A percentile compares a stretch with the other conserved stretches of the same genome.
Conservation (phyloP, 257 asterid genomes). For the Capsicum rhomboideum region DNA sequence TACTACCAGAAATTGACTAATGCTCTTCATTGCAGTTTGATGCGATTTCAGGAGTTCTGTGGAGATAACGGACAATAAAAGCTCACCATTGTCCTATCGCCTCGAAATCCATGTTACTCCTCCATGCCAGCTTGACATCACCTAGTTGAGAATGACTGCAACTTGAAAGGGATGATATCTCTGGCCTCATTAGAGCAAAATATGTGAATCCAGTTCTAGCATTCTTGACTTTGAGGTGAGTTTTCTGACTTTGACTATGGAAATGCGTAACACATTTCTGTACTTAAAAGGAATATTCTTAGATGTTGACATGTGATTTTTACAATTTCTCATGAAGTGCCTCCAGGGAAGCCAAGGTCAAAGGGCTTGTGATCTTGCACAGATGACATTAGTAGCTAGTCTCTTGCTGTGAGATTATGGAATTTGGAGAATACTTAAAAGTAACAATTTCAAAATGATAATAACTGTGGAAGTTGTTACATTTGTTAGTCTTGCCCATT, state of each 20-base stretch:
- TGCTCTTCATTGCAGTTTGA: constrained; percentile 43
- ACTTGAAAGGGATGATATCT: neutral
- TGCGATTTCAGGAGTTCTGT: constrained; percentile 60
- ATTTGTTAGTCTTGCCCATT: neutral
- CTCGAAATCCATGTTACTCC: neutral
- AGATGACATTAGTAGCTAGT: neutral
- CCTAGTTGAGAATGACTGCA: neutral
- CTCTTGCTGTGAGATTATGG: too few relatives aligned
- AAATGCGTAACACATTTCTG: neutral
- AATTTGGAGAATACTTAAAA: neutral
- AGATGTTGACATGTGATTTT: neutral
- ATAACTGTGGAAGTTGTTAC: neutral
- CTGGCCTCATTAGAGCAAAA: neutral
- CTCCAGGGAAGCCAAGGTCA: neutral
- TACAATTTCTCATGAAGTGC: neutral
- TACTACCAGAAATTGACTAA: neutral
- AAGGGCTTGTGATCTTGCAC: neutral
- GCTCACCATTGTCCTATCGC: neutral
- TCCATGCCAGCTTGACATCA: neutral
- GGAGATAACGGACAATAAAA: neutral
- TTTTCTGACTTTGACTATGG: neutral
- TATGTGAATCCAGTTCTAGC: neutral
- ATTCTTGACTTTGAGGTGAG: neutral
- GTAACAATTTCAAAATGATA: neutral
- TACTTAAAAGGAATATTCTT: neutral